Evolutionary conservation across 2,329 filamentous ascomycete genomes (phyloP), one percentile per base, ranked within the genome.

Genomic region (Pseudomassariella vexata): DNA sequence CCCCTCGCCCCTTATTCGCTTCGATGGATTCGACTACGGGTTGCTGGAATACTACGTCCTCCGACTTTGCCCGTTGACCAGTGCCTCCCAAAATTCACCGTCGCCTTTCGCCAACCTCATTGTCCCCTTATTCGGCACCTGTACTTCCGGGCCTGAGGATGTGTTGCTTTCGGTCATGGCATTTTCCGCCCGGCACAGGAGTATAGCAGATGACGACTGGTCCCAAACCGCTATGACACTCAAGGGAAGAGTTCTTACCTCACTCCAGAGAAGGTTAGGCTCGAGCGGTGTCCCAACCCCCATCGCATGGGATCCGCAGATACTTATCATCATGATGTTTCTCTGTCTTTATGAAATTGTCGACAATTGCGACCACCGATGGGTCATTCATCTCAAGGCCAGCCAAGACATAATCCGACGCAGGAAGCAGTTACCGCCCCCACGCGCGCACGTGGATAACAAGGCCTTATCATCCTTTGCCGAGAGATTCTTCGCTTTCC

Each of bases 401-500:
- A 65, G 65, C 6, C 63, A 66, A 30, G 62, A 68, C 26, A 47
- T 70, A 17, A 62, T 70, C 25, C 51, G 57, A 2, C 47, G 60
- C 4, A 52, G 64, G 11, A 52, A 54, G 19, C 43, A 42, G 6
- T 17, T 18, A 1, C 19, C 19, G 8, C 7, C 29, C 11, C 16
- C 32, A n/a, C 24, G 19, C 7, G 10, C 35, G 5, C 20, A 36
- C 18, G 21, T 32, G 24, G 24, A 29, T 5, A 14, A 11, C 3
- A 23, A 30, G 6, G 11, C 24, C 32, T 47, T 42, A n/a, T 48
- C 58, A 0, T 57, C 47, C 3, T 51, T 58, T 5, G 59, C 63
- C 1, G 66, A 70, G 38, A 54, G 59, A 2, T 70, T 68, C 39
- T 70, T 70, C 34, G 66, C 66, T 4, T 70, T 67, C 10, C 66